phyloP scores from a whole-genome alignment of 2,329 filamentous ascomycete genomes.

The Hortaea werneckii region DNA sequence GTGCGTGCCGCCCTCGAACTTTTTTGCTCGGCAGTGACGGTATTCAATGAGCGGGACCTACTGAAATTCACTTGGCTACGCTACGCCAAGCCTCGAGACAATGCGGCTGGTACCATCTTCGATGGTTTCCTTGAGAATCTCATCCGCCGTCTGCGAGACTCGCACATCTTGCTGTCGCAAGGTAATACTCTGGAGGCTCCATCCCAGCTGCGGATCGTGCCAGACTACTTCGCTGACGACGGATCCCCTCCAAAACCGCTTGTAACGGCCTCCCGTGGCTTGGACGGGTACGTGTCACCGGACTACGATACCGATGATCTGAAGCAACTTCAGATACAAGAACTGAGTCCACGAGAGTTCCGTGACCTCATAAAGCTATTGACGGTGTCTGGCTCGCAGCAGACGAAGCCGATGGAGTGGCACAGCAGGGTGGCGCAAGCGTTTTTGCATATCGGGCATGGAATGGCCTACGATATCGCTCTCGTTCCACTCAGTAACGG shows the following conservation, averaged over 20 bases:
- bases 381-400: no score
- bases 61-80: slow-evolving; percentile 9
- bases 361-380: no score
- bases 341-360: no score
- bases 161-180: neutral
- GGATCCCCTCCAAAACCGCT: neutral
- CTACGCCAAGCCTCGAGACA: slow-evolving; percentile 1
- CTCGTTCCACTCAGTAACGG: neutral
- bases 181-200: neutral
- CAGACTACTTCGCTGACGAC: neutral
- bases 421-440: neutral
- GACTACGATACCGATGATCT: neutral
- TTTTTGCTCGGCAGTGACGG: slow-evolving; percentile 3
- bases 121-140: slow-evolving; percentile 2
- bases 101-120: slow-evolving; percentile 1
- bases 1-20: slow-evolving; percentile 1
- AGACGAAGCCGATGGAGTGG: neutral
- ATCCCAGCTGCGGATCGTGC: neutral
- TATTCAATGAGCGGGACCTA: slow-evolving; percentile 3
- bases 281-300: neutral
- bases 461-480: neutral
- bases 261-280: neutral
- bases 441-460: neutral
- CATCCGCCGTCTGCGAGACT: neutral
- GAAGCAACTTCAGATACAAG: no score